phyloP scores from a whole-genome alignment of 768 basidiomycete species.

The Daedalea quercina region DNA sequence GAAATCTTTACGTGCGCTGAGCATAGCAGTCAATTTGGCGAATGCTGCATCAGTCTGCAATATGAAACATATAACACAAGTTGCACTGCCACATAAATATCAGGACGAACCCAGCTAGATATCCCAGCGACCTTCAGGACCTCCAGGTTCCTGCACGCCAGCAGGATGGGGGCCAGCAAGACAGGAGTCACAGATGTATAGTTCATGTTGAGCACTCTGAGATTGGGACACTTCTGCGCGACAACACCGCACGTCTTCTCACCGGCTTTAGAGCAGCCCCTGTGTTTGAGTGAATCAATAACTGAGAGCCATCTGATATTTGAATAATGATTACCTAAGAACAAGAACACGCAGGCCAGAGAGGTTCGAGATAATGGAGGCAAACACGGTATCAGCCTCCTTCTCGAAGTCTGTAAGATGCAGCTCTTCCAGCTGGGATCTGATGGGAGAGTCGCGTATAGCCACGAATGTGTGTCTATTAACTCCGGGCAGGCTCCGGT shows the following conservation, averaged over 20 bases:
- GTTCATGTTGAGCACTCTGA: conserved; percentile 50
- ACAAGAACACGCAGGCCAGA: conserved; percentile 39
- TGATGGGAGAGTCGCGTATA: conserved; percentile 23
- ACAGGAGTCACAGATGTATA: conserved; percentile 49
- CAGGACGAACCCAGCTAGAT: conserved; percentile 45
- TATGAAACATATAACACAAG: neutral
- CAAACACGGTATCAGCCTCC: conserved; percentile 44
- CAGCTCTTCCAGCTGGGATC: conserved; percentile 35
- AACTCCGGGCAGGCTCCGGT: conserved; percentile 46
- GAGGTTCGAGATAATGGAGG: conserved; percentile 39
- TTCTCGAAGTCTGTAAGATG: conserved; percentile 47
- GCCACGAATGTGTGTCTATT: conserved; percentile 41
- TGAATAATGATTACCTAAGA: conserved; percentile 38
- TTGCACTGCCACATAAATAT: neutral
- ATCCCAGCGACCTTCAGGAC: conserved; percentile 60
- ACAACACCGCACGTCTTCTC: conserved; percentile 38
- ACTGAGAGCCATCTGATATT: neutral
- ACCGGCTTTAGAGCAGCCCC: conserved; percentile 56
- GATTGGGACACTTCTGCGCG: conserved; percentile 33
- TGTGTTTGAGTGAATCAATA: conserved; percentile 20
- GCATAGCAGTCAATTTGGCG: conserved; percentile 32
- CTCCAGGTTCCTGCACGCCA: conserved; percentile 35
- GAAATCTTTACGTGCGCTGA: conserved; percentile 15
- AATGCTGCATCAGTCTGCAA: conserved; percentile 52
- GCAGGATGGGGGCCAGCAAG: conserved; percentile 39